phyloP scores from a whole-genome alignment of 2,329 filamentous ascomycete species.

The Periconia digitata region DNA sequence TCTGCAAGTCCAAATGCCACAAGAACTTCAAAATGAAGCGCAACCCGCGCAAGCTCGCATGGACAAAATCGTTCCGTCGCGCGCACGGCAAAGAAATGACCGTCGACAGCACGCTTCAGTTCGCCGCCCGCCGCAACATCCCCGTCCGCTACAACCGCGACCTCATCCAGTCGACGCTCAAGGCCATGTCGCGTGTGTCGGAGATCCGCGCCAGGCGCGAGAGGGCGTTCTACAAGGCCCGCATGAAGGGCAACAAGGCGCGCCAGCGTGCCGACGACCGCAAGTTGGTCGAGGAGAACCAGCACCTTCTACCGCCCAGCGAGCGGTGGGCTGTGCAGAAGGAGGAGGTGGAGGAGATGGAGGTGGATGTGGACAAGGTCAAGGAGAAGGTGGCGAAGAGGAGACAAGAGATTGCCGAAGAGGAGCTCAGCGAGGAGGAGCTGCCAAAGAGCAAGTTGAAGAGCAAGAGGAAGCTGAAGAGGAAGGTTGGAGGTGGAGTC shows the following conservation, averaged over 20 bases:
- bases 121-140: constrained; percentile 89
- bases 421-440: constrained; percentile 41
- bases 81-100: constrained; percentile 65
- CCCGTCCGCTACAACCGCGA: constrained; percentile 96
- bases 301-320: constrained; percentile 77
- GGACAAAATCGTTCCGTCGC: constrained; percentile 54
- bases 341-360: constrained; percentile 61
- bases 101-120: constrained; percentile 90
- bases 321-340: constrained; percentile 47
- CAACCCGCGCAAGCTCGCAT: constrained; percentile 93
- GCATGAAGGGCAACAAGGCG: constrained; percentile 89
- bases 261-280: constrained; percentile 76
- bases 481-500: constrained; percentile 48
- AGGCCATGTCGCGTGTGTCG: constrained; percentile 86
- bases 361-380: constrained; percentile 46
- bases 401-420: constrained; percentile 64
- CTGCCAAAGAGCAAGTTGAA: constrained; percentile 42
- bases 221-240: constrained; percentile 88
- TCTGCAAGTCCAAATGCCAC: constrained; percentile 62
- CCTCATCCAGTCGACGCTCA: constrained; percentile 80
- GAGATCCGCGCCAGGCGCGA: constrained; percentile 85
- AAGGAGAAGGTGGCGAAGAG: constrained; percentile 58
- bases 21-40: constrained; percentile 95
- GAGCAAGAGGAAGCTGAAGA: constrained; percentile 52
- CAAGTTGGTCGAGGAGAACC: constrained; percentile 87